These are phyloP conservation scores for Fusarium mundagurra DNA, from an alignment of 2,329 filamentous ascomycete genomes.

Conservation along the genomic window DNA sequence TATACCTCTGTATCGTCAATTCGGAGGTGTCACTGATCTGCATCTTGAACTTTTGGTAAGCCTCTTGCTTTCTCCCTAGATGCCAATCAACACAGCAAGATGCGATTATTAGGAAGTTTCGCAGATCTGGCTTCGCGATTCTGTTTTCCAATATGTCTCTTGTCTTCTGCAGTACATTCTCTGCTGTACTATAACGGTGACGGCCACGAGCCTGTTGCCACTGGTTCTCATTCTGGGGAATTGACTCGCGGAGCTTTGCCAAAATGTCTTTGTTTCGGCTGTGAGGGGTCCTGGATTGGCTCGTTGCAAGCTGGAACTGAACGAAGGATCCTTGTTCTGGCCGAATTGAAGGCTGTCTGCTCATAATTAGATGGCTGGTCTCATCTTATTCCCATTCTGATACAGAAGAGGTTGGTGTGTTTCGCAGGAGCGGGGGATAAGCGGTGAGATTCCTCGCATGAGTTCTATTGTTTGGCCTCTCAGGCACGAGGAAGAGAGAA, in stretches of 20 bases:
- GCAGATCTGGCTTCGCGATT: not conserved
- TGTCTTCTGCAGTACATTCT: not conserved
- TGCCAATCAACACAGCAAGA: not conserved
- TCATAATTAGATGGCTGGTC: not conserved
- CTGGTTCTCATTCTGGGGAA: not conserved
- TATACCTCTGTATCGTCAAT: not conserved
- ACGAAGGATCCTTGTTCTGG: not conserved
- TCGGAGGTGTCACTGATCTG: not conserved
- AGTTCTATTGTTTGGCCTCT: not conserved
- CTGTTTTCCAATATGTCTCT: not conserved
- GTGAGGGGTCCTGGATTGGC: rapidly evolving
- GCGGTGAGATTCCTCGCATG: not conserved
- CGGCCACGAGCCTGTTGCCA: not conserved
- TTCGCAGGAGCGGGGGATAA: not conserved
- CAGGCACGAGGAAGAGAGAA: rapidly evolving
- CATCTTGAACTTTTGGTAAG: not conserved
- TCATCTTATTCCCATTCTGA: rapidly evolving
- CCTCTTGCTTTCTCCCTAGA: not conserved
- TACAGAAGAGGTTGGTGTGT: rapidly evolving
- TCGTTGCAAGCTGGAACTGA: not conserved
- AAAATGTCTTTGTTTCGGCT: rapidly evolving
- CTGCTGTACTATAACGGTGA: not conserved
- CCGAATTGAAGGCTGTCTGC: rapidly evolving
- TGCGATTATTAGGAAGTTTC: not conserved
- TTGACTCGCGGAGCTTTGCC: not conserved